A percentile compares a stretch with the other conserved stretches of the same genome.
phyloP scores from a whole-genome alignment of 2,329 filamentous ascomycete species.

The Fusarium torulosum region DNA sequence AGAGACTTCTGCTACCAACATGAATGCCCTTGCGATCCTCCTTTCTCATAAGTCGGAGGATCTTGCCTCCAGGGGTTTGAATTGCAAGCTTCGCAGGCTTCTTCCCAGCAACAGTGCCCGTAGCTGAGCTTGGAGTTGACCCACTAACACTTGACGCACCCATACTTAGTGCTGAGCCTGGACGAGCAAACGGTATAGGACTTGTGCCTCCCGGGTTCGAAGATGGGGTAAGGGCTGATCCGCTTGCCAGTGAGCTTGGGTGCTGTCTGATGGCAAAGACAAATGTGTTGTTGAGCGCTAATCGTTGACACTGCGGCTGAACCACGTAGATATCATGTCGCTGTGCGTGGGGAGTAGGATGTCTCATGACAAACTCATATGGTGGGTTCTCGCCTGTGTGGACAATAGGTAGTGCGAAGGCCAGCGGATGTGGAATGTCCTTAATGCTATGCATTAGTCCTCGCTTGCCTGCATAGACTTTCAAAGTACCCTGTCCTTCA shows the following conservation, averaged over 20 bases:
- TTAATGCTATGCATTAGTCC: constrained; percentile 98
- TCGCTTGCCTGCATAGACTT: constrained; percentile 92
- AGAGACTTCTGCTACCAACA: constrained; percentile 58
- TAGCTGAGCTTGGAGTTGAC: constrained; percentile 68
- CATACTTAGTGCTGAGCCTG: constrained; percentile 74
- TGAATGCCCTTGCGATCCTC: constrained; percentile 72
- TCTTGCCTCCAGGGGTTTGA: constrained; percentile 94
- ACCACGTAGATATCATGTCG: constrained; percentile 97
- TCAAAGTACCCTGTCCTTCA: constrained; percentile 87
- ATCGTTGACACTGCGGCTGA: constrained; percentile 89
- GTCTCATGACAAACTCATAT: constrained; percentile 91
- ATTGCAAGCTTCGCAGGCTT: constrained; percentile 97
- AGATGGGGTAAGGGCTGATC: constrained; percentile 58
- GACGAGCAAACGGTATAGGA: constrained; percentile 72
- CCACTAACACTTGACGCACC: constrained; percentile 68
- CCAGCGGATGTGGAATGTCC: constrained; percentile 92
- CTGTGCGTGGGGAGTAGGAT: constrained; percentile 97
- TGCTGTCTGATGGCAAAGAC: constrained; percentile 97
- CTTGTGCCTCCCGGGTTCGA: constrained; percentile 63
- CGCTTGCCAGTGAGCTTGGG: constrained; percentile 67
- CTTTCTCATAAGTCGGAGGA: constrained; percentile 87
- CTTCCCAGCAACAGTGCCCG: constrained; percentile 67
- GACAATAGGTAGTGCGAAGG: constrained; percentile 88
- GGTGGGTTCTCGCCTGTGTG: constrained; percentile 93
- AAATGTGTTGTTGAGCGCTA: constrained; percentile 97